These are phyloP conservation scores for Parathielavia hyrcaniae DNA, from an alignment of 495 filamentous ascomycete genomes.

Conservation along the genomic window DNA sequence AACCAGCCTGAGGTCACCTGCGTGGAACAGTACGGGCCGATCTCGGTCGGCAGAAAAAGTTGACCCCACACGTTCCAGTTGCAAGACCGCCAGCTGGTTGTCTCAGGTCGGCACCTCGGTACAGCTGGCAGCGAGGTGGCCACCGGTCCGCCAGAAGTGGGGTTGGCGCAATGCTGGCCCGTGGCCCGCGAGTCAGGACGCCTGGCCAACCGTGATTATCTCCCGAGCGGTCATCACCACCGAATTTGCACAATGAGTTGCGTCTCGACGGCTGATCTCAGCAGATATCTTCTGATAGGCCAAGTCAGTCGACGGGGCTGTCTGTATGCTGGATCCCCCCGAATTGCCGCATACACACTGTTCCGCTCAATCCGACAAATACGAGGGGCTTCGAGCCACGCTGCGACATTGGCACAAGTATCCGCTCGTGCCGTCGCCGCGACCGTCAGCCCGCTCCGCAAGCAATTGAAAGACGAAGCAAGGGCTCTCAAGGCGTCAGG, in stretches of 20 bases:
- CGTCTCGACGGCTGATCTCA: constrained; percentile 35
- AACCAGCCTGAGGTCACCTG: too few relatives aligned
- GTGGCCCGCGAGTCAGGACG: too few relatives aligned
- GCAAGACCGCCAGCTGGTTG: neutral
- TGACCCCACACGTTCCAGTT: too few relatives aligned
- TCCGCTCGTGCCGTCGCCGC: neutral
- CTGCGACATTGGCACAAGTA: neutral
- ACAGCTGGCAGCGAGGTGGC: too few relatives aligned
- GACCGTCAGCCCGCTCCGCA: constrained; percentile 52
- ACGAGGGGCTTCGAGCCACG: neutral
- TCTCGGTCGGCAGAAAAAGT: too few relatives aligned
- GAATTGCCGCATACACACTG: neutral
- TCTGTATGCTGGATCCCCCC: constrained; percentile 23
- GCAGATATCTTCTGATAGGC: constrained; percentile 45
- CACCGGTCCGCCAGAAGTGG: too few relatives aligned
- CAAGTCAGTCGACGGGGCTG: constrained; percentile 39
- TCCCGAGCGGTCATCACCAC: neutral
- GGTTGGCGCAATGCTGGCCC: too few relatives aligned
- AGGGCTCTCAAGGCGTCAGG: constrained; percentile 44
- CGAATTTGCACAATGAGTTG: constrained; percentile 29
- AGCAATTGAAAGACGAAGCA: constrained; percentile 67
- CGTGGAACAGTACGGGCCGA: too few relatives aligned
- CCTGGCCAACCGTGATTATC: too few relatives aligned
- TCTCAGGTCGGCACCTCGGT: too few relatives aligned
- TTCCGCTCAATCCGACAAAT: neutral